Evolutionary conservation across 352 stramenopile genomes (phyloP).

Genomic region (Phytophthora chlamydospora): DNA sequence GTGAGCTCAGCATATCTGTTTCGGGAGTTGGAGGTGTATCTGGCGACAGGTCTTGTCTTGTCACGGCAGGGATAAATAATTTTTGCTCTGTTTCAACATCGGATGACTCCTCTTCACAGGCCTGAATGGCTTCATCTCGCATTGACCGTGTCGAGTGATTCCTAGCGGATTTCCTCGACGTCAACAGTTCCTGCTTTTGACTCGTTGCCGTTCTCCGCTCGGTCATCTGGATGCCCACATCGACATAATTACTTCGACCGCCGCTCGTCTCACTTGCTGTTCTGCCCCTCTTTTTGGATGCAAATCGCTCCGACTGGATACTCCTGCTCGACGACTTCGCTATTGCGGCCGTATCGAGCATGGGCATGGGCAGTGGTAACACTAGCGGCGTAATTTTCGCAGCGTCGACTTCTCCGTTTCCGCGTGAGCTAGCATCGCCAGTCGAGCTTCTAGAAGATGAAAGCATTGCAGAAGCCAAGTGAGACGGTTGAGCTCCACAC

Average conservation of each 20-base stretch:
- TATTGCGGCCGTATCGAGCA: slow-evolving; percentile 10
- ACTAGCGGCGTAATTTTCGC: background rate
- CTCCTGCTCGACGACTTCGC: slow-evolving; percentile 24
- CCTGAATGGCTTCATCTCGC: slow-evolving; percentile 20
- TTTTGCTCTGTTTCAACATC: background rate
- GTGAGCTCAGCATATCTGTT: background rate
- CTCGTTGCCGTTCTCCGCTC: background rate
- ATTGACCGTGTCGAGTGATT: background rate
- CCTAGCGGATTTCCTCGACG: background rate
- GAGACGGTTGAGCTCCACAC: background rate
- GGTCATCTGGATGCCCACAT: slow-evolving; percentile 22
- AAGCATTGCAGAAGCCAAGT: background rate
- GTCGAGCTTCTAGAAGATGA: slow-evolving; percentile 1
- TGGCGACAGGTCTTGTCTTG: background rate
- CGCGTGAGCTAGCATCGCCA: background rate
- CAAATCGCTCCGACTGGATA: slow-evolving; percentile 8
- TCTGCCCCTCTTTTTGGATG: slow-evolving; percentile 19
- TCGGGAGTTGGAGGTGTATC: background rate
- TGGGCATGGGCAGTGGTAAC: slow-evolving; percentile 1
- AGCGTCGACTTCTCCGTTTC: background rate
- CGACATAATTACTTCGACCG: background rate
- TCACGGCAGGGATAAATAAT: background rate
- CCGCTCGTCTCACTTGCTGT: background rate
- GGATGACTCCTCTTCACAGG: background rate
- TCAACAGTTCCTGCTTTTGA: background rate